These are phyloP conservation scores for Suhomyces sp. DNA, from an alignment of 805 yeast genomes.

Conservation along the genomic window DNA sequence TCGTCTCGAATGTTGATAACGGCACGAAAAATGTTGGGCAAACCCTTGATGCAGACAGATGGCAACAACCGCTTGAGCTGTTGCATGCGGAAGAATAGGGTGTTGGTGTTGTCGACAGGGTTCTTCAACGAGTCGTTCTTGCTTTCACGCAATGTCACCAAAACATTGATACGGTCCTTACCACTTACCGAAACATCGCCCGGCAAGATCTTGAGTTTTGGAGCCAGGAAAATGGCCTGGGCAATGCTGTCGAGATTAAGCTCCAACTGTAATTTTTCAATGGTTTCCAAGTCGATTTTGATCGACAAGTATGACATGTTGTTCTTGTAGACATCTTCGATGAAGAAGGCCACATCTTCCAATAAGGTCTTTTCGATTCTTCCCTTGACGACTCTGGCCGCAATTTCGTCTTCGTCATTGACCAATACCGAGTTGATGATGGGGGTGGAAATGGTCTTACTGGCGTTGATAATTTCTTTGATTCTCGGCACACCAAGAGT, in stretches of 20 bases:
- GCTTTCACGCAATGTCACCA: conserved; percentile 44
- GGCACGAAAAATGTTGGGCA: conserved; percentile 88
- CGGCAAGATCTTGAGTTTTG: conserved; percentile 79
- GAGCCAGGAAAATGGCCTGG: conserved; percentile 74
- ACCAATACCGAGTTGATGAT: conserved; percentile 93
- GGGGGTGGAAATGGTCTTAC: conserved; percentile 92
- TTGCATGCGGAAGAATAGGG: conserved; percentile 85
- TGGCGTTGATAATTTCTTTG: conserved; percentile 96
- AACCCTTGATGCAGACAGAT: conserved; percentile 86
- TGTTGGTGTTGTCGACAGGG: conserved; percentile 33
- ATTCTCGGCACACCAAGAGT: conserved; percentile 99
- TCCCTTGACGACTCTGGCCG: conserved; percentile 98
- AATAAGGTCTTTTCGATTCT: conserved; percentile 89
- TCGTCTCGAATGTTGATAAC: conserved; percentile 90
- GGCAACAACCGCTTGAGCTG: conserved; percentile 83
- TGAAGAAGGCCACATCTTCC: conserved; percentile 80
- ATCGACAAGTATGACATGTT: conserved; percentile 75
- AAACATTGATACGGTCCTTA: conserved; percentile 61
- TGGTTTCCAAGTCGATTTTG: conserved; percentile 76
- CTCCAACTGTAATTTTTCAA: conserved; percentile 87
- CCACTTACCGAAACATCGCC: conserved; percentile 70
- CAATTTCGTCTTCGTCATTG: conserved; percentile 91
- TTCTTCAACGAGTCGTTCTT: conserved; percentile 36
- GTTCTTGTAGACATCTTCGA: conserved; percentile 91
- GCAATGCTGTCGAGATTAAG: conserved; percentile 84